Evolutionary conservation across 257 asterid species (phyloP), one percentile per base, ranked within the genome.

Genomic region (Plantago elongata): DNA sequence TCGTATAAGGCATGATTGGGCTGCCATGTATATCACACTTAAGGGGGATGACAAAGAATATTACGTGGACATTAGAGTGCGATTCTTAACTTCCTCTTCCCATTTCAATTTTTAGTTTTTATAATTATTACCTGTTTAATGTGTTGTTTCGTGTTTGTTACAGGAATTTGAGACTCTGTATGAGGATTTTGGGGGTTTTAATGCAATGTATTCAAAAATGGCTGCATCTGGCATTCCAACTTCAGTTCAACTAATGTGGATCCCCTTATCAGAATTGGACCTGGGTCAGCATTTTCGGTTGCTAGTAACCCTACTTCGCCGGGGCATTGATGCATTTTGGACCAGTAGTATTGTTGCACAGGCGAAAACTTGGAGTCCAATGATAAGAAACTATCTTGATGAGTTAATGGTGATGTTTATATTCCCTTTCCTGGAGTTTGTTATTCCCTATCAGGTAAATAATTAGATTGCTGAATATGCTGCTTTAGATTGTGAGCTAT

Each of bases 1-100:
- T 82, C 83, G 89, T 71, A 82, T 93, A 71, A 90, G 99, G 87
- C 97, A 93, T 67, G 99, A 93, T 72, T 89, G 96, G 96, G 91
- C 80, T 64, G 90, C 81, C 79, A 82, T 89, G 87, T 85, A 81
- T 75, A 49, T 93, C 65, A 77, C 74, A 60, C 83, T 93, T 54
- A 93, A 87, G 83, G 99, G 99, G 62, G 81, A 76, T 69, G 95
- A 85, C 75, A 75, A 62, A 75, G 99, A 93, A 77, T 89, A 84
- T 73, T 79, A 73, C 68, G 88, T 93, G 69, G 89, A 93, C 67
- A 62, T 85, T 69, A 86, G 79, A 79, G 99, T 93, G 72, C 50
- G 78, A 68, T 68, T 67, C 68, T 61, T 47, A 67, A 54, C 55
- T 61, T 48, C 14, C 61, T 57, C 69, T 65, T 34, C 55, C 55